phyloP scores from a whole-genome alignment of 768 basidiomycete genomes.

The Hygrophorus russula region DNA sequence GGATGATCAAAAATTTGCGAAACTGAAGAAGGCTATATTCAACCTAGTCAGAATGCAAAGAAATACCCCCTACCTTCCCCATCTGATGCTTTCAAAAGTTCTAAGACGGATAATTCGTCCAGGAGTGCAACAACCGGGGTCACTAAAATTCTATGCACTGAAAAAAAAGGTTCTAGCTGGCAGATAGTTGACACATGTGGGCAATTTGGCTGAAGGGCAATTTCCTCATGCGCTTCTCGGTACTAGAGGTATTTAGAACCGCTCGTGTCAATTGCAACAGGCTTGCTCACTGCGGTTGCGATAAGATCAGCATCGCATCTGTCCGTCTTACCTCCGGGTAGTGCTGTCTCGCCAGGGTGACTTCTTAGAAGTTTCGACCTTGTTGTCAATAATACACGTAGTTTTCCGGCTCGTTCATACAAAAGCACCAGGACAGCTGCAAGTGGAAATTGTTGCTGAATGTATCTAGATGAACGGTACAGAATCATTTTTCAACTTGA shows the following conservation, averaged over 20 bases:
- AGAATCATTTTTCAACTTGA: too few relatives aligned
- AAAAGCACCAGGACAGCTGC: conserved; percentile 75
- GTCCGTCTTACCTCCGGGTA: conserved; percentile 77
- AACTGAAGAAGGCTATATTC: conserved; percentile 23
- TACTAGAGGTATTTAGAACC: conserved; percentile 30
- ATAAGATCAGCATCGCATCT: conserved; percentile 49
- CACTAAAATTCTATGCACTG: conserved; percentile 58
- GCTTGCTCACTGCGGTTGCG: conserved; percentile 60
- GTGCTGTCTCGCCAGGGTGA: conserved; percentile 73
- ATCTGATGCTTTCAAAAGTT: conserved; percentile 39
- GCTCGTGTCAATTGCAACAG: conserved; percentile 3
- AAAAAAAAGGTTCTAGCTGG: conserved; percentile 54
- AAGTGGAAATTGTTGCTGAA: conserved; percentile 29
- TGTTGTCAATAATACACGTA: conserved; percentile 79
- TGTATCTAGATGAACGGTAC: conserved; percentile 16
- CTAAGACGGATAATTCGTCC: conserved; percentile 40
- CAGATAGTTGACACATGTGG: conserved; percentile 51
- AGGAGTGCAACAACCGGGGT: conserved; percentile 71
- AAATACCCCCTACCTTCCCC: conserved; percentile 27
- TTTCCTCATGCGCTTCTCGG: conserved; percentile 82
- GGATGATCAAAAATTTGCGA: conserved; percentile 74
- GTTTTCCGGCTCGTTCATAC: conserved; percentile 53
- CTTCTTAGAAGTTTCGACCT: conserved; percentile 65
- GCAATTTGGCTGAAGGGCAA: conserved; percentile 48
- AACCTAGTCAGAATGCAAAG: too few relatives aligned